Evolutionary conservation across 192 early-diverging fungal species (phyloP).

Genomic region (Allomyces javanicus): DNA sequence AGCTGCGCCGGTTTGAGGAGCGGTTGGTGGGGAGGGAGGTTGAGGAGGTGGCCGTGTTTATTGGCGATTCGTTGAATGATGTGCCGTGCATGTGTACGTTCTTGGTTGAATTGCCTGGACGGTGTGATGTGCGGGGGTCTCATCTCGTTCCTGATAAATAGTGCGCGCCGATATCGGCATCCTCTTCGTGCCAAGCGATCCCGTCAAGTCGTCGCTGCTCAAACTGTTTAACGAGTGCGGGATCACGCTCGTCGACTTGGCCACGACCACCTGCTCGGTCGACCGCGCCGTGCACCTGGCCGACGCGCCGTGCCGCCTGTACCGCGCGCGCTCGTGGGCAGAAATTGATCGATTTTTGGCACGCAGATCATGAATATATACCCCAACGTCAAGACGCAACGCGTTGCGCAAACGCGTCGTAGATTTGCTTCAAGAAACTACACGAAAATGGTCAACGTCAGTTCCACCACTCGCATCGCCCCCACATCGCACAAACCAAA

Average conservation of each 20-base stretch:
- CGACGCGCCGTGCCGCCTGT: neutral
- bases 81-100: neutral
- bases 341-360: neutral
- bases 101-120: neutral
- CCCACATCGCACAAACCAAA: neutral
- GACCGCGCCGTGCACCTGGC: neutral
- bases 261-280: neutral
- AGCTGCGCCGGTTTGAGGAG: neutral
- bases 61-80: neutral
- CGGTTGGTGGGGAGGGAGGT: neutral
- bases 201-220: neutral
- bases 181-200: neutral
- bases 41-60: neutral
- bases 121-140: neutral
- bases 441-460: too few species aligned
- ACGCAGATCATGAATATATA: neutral
- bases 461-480: too few species aligned
- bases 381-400: neutral
- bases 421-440: slow-evolving; percentile 9
- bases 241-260: neutral
- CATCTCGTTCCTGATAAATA: neutral
- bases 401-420: slow-evolving; percentile 6
- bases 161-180: neutral
- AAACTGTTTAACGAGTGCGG: neutral
- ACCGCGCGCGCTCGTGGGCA: neutral